phyloP scores from a whole-genome alignment of 2,329 filamentous ascomycete genomes.

The Fusarium brachygibbosum region DNA sequence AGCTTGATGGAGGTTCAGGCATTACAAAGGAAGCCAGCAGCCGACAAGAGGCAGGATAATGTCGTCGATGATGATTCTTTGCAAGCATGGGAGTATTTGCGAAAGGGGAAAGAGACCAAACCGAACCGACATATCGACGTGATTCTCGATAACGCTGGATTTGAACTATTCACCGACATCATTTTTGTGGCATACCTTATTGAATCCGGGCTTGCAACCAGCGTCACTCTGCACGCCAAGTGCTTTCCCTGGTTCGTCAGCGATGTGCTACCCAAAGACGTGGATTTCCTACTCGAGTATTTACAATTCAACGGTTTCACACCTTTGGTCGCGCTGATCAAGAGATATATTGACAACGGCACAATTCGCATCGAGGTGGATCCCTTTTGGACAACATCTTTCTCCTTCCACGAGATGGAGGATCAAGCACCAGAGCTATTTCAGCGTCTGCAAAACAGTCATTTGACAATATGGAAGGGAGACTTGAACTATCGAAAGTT shows the following conservation, averaged over 20 bases:
- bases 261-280: not conserved
- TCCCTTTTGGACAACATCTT: constrained; percentile 13
- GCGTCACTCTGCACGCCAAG: constrained; percentile 3
- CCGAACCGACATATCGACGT: not conserved
- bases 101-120: not conserved
- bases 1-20: constrained; percentile 8
- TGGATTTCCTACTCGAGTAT: constrained; percentile 3
- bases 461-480: constrained; percentile 22
- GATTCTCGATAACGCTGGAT: constrained; percentile 16
- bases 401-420: constrained; percentile 8
- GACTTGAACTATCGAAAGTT: constrained; percentile 23
- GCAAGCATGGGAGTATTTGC: constrained; percentile 7
- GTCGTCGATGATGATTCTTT: constrained; percentile 7
- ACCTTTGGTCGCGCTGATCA: not conserved
- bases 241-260: constrained; percentile 12
- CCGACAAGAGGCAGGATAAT: not conserved
- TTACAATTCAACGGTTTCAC: not conserved
- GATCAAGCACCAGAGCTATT: constrained; percentile 6
- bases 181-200: constrained; percentile 12
- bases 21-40: constrained; percentile 1
- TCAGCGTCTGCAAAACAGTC: not conserved
- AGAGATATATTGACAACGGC: not conserved
- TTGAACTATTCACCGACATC: constrained; percentile 14
- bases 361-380: constrained; percentile 5
- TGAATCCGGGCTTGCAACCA: constrained; percentile 4